Conservation (phyloP, 2,329 filamentous ascomycete species). For the Clathrospora elynae region DNA sequence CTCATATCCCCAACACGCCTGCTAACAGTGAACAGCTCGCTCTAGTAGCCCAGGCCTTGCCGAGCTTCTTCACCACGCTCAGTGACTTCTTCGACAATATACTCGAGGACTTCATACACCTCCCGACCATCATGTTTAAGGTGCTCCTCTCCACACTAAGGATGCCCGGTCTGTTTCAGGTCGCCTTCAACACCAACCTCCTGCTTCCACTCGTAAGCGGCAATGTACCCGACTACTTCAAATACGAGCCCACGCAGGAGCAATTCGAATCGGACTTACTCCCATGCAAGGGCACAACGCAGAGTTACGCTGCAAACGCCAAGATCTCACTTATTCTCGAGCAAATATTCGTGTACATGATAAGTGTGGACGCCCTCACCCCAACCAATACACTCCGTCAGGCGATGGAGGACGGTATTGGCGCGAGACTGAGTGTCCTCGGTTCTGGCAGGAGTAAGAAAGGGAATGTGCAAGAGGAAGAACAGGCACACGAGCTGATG, state of each 20-base stretch:
- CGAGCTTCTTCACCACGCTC: constrained; percentile 56
- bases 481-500: constrained; percentile 43
- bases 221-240: constrained; percentile 35
- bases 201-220: constrained; percentile 34
- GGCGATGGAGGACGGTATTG: constrained; percentile 60
- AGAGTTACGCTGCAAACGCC: constrained; percentile 41
- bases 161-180: constrained; percentile 52
- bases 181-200: constrained; percentile 53
- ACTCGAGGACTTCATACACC: constrained; percentile 61
- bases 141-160: constrained; percentile 59
- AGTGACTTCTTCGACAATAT: constrained; percentile 65
- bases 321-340: constrained; percentile 46
- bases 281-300: constrained; percentile 27
- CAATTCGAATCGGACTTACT: constrained; percentile 40
- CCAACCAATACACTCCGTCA: constrained; percentile 44
- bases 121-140: constrained; percentile 63
- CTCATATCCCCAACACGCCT: background rate
- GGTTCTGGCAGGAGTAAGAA: constrained; percentile 54
- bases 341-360: constrained; percentile 41
- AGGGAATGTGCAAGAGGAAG: constrained; percentile 44
- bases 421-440: constrained; percentile 53
- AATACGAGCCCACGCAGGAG: constrained; percentile 29
- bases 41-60: constrained; percentile 44
- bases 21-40: constrained; percentile 43
- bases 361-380: constrained; percentile 26